A percentile compares a stretch with the other conserved stretches of the same genome.
These are phyloP conservation scores for Panicum hallii DNA, from an alignment of 202 grass and related monocot genomes.

Conservation along the genomic window DNA sequence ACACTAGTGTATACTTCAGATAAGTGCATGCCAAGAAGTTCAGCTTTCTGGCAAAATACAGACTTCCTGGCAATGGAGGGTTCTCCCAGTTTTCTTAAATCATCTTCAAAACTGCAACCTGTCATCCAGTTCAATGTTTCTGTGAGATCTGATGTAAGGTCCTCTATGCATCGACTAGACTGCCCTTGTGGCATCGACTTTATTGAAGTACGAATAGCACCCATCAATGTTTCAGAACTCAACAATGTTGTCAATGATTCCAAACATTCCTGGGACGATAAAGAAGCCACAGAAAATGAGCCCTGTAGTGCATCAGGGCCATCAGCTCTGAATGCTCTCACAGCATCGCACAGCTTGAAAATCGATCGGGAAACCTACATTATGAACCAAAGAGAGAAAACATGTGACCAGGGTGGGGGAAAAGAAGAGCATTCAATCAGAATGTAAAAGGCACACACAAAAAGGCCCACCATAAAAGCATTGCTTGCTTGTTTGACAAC, in stretches of 20 bases:
- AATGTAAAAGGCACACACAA: conserved; percentile 25
- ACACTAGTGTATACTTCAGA: conserved; percentile 74
- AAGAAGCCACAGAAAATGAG: conserved; percentile 67
- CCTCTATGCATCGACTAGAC: conserved; percentile 76
- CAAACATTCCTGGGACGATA: conserved; percentile 64
- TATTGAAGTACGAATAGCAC: conserved; percentile 69
- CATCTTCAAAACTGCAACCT: conserved; percentile 39
- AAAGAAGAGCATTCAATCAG: conserved; percentile 16
- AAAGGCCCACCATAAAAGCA: neutral
- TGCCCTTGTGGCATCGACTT: conserved; percentile 90
- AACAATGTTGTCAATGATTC: conserved; percentile 68
- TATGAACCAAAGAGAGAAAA: conserved; percentile 44
- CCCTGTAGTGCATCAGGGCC: conserved; percentile 44
- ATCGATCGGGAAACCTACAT: conserved; percentile 74
- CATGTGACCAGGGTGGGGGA: neutral
- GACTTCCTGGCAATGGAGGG: conserved; percentile 35
- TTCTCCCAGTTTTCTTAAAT: conserved; percentile 35
- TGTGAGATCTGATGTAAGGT: conserved; percentile 70
- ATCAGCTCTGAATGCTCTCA: conserved; percentile 69
- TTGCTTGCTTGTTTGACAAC: neutral
- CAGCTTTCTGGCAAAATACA: conserved; percentile 55
- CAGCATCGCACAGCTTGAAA: conserved; percentile 74
- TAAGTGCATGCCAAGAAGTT: conserved; percentile 82
- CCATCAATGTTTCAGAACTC: conserved; percentile 58
- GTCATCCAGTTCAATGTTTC: conserved; percentile 81